These are phyloP conservation scores for Penicillium robsamsonii DNA, from an alignment of 495 filamentous ascomycete genomes.

Conservation along the genomic window DNA sequence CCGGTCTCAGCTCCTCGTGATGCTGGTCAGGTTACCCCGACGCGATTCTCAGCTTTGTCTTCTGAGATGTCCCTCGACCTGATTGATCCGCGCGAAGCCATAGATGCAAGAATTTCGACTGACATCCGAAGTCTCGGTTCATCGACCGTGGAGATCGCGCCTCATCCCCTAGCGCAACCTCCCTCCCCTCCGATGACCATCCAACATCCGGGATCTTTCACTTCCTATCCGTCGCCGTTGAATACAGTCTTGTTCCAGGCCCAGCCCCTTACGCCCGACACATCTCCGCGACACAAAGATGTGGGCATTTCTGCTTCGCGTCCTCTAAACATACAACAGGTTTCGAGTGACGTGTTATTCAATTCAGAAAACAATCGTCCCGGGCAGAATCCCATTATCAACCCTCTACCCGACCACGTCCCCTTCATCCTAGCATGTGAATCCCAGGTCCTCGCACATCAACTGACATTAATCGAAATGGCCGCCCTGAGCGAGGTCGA, in stretches of 20 bases:
- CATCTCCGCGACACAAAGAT: slow-evolving; percentile 41
- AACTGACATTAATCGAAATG: slow-evolving; percentile 94
- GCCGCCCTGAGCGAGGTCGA: slow-evolving; percentile 94
- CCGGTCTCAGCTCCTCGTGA: slow-evolving; percentile 32
- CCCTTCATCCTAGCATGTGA: slow-evolving; percentile 92
- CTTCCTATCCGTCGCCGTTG: slow-evolving; percentile 35
- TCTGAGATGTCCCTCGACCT: slow-evolving; percentile 76
- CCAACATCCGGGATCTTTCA: slow-evolving; percentile 55
- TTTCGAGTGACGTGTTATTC: slow-evolving; percentile 40
- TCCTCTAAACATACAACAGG: slow-evolving; percentile 29
- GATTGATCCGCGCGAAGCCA: slow-evolving; percentile 49
- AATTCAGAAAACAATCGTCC: slow-evolving; percentile 35
- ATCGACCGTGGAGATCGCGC: slow-evolving; percentile 54
- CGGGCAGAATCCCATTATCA: slow-evolving; percentile 11
- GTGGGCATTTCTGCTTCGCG: slow-evolving; percentile 19
- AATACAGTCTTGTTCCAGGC: slow-evolving; percentile 41
- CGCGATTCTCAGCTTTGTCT: slow-evolving; percentile 65
- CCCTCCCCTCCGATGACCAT: slow-evolving; percentile 79
- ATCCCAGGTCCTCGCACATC: slow-evolving; percentile 84
- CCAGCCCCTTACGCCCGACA: slow-evolving; percentile 51
- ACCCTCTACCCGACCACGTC: slow-evolving; percentile 55
- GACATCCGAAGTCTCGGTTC: slow-evolving; percentile 37
- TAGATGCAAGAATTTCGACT: slow-evolving; percentile 34
- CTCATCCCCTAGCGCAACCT: slow-evolving; percentile 67
- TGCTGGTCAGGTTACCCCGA: slow-evolving; percentile 19